These are phyloP conservation scores for Coniochaeta sp. DNA, from an alignment of 2,329 filamentous ascomycete genomes.

Conservation along the genomic window DNA sequence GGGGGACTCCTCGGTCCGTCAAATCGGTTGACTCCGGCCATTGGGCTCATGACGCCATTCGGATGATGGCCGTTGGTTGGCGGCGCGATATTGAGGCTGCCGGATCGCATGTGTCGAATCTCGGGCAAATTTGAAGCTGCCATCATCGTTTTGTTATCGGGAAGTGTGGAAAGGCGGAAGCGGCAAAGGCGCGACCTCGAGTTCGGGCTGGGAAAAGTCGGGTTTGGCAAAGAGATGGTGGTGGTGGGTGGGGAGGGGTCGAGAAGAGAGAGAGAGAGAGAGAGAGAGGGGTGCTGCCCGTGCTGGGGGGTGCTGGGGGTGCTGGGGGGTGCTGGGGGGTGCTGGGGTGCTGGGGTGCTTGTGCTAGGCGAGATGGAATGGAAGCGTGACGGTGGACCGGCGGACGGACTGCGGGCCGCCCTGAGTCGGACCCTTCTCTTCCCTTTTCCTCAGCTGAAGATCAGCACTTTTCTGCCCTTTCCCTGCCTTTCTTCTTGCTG, in stretches of 20 bases:
- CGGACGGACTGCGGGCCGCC: neutral
- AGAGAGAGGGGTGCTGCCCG: too few relatives aligned
- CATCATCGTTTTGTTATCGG: constrained; percentile 11
- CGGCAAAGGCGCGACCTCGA: neutral
- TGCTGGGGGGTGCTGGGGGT: too few relatives aligned
- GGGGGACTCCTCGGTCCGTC: constrained; percentile 57
- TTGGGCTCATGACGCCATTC: constrained; percentile 27
- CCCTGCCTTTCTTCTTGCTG: neutral
- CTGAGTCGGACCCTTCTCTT: neutral
- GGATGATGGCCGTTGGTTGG: constrained; percentile 17
- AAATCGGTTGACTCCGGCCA: constrained; percentile 35
- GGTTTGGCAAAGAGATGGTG: neutral
- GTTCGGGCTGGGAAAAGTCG: neutral
- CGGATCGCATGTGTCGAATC: constrained; percentile 43
- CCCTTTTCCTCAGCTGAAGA: neutral
- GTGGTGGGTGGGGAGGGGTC: neutral
- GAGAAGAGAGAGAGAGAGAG: too few relatives aligned
- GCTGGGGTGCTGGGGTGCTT: too few relatives aligned
- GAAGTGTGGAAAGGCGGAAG: constrained; percentile 3
- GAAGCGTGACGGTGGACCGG: neutral
- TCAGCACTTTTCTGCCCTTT: neutral
- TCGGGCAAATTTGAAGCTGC: constrained; percentile 18
- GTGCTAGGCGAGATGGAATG: too few relatives aligned
- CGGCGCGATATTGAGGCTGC: constrained; percentile 47
- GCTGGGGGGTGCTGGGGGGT: too few relatives aligned